A percentile compares a stretch with the other conserved stretches of the same genome.
Evolutionary conservation across 257 asterid species (phyloP).

Genomic region (Nicotiana obtusifolia): DNA sequence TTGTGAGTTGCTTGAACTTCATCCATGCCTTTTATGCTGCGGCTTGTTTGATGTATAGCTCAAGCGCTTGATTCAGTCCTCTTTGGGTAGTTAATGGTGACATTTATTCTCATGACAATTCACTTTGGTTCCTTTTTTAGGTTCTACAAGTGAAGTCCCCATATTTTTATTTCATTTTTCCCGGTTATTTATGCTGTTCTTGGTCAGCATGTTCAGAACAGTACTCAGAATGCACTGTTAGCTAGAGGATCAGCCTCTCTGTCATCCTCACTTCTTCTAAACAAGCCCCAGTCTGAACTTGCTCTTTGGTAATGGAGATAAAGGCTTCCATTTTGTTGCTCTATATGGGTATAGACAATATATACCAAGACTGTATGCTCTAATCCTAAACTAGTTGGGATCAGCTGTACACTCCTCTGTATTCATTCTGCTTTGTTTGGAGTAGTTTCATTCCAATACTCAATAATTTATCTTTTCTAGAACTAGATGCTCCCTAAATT

Average conservation of each 20-base stretch:
- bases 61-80: neutral
- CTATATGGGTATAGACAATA: neutral
- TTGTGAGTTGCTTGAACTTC: neutral
- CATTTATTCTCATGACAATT: neutral
- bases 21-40: neutral
- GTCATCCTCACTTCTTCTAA: neutral
- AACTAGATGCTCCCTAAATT: neutral
- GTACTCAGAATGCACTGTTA: neutral
- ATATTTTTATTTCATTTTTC: neutral
- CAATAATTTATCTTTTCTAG: neutral
- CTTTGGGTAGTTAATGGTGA: neutral
- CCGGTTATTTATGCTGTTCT: neutral
- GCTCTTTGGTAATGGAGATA: neutral
- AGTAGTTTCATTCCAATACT: neutral
- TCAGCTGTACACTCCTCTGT: neutral
- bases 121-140: neutral
- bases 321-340: neutral
- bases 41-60: neutral
- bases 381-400: neutral
- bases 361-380: neutral
- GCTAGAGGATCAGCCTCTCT: neutral
- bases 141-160: neutral
- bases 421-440: neutral
- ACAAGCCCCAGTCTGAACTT: neutral
- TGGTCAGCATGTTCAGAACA: neutral